phyloP scores from a whole-genome alignment of 257 asterid species.

The Petunia secreta region DNA sequence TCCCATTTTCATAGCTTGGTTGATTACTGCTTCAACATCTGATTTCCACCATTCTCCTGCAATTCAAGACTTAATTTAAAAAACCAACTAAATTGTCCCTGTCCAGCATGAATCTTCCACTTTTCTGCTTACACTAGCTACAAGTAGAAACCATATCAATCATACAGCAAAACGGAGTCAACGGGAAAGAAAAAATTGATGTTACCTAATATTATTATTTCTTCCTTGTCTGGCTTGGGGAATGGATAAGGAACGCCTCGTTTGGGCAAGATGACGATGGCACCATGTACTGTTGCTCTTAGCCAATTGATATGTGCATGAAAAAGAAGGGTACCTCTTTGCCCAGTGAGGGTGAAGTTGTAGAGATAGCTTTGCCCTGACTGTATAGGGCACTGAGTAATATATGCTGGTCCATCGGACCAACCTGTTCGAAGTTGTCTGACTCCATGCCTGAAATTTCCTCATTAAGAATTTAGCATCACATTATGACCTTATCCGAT shows the following conservation, averaged over 20 bases:
- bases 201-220: constrained; percentile 63
- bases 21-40: constrained; percentile 44
- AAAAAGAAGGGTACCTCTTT: constrained; percentile 75
- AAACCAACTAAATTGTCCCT: neutral
- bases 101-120: neutral
- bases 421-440: constrained; percentile 73
- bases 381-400: constrained; percentile 78
- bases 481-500: neutral
- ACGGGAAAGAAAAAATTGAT: neutral
- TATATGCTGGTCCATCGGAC: constrained; percentile 78
- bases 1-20: constrained; percentile 40
- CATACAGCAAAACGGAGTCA: neutral
- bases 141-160: neutral
- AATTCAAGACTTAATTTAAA: neutral
- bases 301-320: constrained; percentile 77
- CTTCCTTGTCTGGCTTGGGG: constrained; percentile 67
- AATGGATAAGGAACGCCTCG: constrained; percentile 68
- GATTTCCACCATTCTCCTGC: constrained; percentile 54
- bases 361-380: constrained; percentile 63
- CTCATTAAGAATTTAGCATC: neutral
- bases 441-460: constrained; percentile 70
- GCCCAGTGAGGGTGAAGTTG: constrained; percentile 68
- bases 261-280: constrained; percentile 68
- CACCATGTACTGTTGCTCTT: constrained; percentile 80
- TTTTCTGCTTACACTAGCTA: neutral